Evolutionary conservation across 371 early-diverging fungal genomes (phyloP).

Genomic region (Mortierella sp.): DNA sequence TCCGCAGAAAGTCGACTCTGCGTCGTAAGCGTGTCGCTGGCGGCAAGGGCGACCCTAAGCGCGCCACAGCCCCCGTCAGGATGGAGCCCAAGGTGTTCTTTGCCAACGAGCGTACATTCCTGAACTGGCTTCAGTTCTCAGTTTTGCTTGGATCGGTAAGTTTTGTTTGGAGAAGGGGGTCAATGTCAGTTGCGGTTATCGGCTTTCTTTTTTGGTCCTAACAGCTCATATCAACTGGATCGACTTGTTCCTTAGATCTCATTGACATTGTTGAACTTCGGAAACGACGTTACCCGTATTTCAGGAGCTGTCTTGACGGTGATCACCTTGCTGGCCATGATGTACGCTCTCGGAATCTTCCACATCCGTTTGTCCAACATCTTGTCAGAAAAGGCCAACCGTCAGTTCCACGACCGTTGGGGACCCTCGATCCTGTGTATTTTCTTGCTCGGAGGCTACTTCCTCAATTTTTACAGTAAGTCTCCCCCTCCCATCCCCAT

Average conservation of each 20-base stretch:
- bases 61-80: constrained; percentile 64
- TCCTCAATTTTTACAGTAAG: constrained; percentile 89
- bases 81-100: constrained; percentile 98
- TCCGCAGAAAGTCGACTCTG: constrained; percentile 42
- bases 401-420: constrained; percentile 42
- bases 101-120: constrained; percentile 97
- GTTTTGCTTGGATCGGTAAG: constrained; percentile 67
- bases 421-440: constrained; percentile 89
- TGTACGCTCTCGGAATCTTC: constrained; percentile 91
- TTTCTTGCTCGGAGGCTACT: constrained; percentile 84
- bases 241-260: constrained; percentile 47
- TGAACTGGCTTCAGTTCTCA: constrained; percentile 81
- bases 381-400: constrained; percentile 33
- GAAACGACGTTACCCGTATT: constrained; percentile 66
- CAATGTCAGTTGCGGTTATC: background rate
- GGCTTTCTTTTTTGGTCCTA: constrained; percentile 6
- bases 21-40: constrained; percentile 45
- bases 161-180: too few relatives aligned
- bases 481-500: constrained; percentile 36
- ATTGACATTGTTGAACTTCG: constrained; percentile 78
- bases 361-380: constrained; percentile 75
- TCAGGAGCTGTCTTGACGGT: constrained; percentile 77
- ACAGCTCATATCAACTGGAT: background rate
- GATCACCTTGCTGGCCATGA: constrained; percentile 76
- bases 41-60: constrained; percentile 56